Evolutionary conservation across 2,329 filamentous ascomycete species (phyloP).

Genomic region (Colletotrichum musae): DNA sequence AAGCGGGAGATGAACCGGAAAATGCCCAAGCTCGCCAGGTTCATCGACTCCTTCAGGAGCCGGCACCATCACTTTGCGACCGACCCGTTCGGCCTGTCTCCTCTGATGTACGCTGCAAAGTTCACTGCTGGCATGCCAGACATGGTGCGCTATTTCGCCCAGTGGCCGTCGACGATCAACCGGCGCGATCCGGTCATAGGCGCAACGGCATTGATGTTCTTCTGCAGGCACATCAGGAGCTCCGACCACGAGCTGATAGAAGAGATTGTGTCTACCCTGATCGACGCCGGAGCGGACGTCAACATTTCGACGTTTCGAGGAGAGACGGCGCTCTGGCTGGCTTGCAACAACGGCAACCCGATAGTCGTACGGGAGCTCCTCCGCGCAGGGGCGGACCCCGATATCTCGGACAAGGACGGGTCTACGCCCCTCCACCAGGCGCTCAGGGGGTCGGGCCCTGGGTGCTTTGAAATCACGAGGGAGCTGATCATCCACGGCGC

Average conservation of each 20-base stretch:
- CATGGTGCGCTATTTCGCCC: slow-evolving; percentile 40
- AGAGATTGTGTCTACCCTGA: slow-evolving; percentile 28
- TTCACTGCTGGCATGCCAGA: slow-evolving; percentile 18
- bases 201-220: slow-evolving; percentile 30
- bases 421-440: slow-evolving; percentile 29
- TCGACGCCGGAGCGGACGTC: slow-evolving; percentile 39
- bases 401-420: slow-evolving; percentile 34
- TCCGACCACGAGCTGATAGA: slow-evolving; percentile 11
- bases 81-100: slow-evolving; percentile 20
- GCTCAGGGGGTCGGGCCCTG: not conserved
- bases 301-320: slow-evolving; percentile 37
- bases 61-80: not conserved
- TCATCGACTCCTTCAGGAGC: not conserved
- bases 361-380: slow-evolving; percentile 39
- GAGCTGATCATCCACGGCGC: slow-evolving; percentile 9
- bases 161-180: slow-evolving; percentile 39
- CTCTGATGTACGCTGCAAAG: slow-evolving; percentile 42
- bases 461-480: not conserved
- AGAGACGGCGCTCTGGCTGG: slow-evolving; percentile 36
- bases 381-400: slow-evolving; percentile 36
- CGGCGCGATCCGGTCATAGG: slow-evolving; percentile 25
- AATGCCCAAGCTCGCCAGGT: not conserved
- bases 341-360: slow-evolving; percentile 23
- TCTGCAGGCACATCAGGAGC: slow-evolving; percentile 29
- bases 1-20: not conserved